Base-by-base conservation (phyloP, 202 grass and related monocot genomes). In the Bolboschoenoplectus hybrid region DNA sequence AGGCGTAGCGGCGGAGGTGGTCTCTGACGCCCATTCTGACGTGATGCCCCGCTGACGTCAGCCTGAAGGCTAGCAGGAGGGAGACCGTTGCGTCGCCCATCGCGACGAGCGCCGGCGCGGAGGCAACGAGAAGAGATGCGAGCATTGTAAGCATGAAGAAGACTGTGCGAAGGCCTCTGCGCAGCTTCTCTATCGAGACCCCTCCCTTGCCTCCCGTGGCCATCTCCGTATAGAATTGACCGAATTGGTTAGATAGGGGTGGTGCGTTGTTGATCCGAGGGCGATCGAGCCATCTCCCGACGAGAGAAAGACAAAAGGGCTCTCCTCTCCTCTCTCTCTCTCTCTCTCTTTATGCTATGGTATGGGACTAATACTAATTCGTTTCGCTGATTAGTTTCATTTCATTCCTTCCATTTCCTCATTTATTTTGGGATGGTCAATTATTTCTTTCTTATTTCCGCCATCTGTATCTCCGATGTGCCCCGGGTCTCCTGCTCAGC, bases 91-190 rank as follows among this genome's bases (percentile, higher is more conserved):
- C 90, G 65, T 98, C 93, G 26, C 87, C 89, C 2, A 91, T 82
- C 17, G 91, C 91, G 53, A 98, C 91, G 41, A 98, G 87, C 49
- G 90, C 87, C 49, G 96, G 96, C 32, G 91, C 91, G 19, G 96
- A 98, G n/a, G 91, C 88, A 72, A 91, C 88, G 11, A 98, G 86
- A 62, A 95, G 90, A 81, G 96, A 98, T 32, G 90, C 93, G 44
- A 94, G 50, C 96, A 98, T 88, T 9, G 55, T 90, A 20, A 94
- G 82, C 90, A 98, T 92, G 83, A 98, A 91, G 84, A 92, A 94
- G 2, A 36, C 86, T 1, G 93, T 98, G 53, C 87, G 86, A 74
- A 91, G 64, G 56, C 74, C 89, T 39, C 96, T 85, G 32, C 89
- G 87, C 36, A 89, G 79, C 74, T 85, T 91, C 93, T 98, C 95